phyloP scores from a whole-genome alignment of 352 stramenopile genomes.

The Pythium angustatum region DNA sequence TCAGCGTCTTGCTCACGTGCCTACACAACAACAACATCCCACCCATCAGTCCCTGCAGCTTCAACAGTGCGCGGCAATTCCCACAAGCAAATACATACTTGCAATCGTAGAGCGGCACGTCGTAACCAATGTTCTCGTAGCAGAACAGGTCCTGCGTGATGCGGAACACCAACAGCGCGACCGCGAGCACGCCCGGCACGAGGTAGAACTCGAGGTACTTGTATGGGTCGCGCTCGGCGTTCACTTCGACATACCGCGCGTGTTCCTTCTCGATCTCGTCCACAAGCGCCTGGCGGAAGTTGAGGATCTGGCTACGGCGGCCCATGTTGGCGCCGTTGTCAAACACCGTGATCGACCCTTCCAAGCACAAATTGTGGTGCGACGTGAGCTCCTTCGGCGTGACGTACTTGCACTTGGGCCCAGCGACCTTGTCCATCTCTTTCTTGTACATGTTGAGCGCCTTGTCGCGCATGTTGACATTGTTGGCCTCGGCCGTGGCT shows the following conservation, averaged over 20 bases:
- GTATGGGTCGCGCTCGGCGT: conserved; percentile 95
- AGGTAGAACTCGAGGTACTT: conserved; percentile 94
- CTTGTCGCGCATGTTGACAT: conserved; percentile 92
- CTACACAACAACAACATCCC: conserved; percentile 35
- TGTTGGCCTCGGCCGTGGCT: conserved; percentile 97
- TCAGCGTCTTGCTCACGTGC: conserved; percentile 84
- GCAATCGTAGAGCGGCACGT: conserved; percentile 88
- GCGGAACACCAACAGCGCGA: conserved; percentile 88
- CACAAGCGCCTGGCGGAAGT: conserved; percentile 80
- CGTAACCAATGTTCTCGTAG: conserved; percentile 84
- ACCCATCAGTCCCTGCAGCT: no score
- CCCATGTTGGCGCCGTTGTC: conserved; percentile 96
- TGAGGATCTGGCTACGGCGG: conserved; percentile 87
- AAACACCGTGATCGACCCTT: conserved; percentile 89
- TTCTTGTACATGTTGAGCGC: conserved; percentile 90
- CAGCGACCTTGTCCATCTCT: conserved; percentile 92
- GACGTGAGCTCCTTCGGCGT: conserved; percentile 85
- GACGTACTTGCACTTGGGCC: conserved; percentile 88
- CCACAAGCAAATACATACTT: conserved; percentile 64
- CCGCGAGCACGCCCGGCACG: conserved; percentile 89
- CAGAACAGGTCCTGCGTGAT: conserved; percentile 84
- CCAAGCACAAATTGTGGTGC: conserved; percentile 86
- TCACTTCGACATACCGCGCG: conserved; percentile 92
- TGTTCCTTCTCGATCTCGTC: conserved; percentile 90
- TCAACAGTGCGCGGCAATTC: no score